These are phyloP conservation scores for Triadica sebifera DNA, from an alignment of 345 rosid species.

Conservation along the genomic window DNA sequence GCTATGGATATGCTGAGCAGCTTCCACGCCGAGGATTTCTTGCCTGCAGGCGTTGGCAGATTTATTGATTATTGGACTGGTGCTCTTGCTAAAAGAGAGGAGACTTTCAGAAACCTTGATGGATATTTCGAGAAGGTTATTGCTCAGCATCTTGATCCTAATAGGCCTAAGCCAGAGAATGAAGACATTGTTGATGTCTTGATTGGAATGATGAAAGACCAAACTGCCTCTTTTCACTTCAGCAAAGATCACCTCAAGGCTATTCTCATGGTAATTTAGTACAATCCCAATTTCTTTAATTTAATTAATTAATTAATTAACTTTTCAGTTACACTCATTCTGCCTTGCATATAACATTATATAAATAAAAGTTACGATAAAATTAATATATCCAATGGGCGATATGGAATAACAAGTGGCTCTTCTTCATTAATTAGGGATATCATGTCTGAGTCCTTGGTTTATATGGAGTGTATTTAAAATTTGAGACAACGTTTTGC, in stretches of 20 bases:
- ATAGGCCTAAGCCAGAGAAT: slow-evolving; percentile 10
- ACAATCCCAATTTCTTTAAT: too few species aligned
- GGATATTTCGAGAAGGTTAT: neutral
- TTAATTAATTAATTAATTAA: too few species aligned
- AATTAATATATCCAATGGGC: too few species aligned
- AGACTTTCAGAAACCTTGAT: slow-evolving; percentile 2
- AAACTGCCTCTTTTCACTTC: neutral
- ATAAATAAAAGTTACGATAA: too few species aligned
- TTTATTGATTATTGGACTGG: slow-evolving; percentile 6
- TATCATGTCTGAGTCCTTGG: too few species aligned
- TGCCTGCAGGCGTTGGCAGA: neutral
- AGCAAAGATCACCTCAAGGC: slow-evolving; percentile 11
- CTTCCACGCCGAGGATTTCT: too few species aligned
- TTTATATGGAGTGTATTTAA: too few species aligned
- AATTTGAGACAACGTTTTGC: too few species aligned
- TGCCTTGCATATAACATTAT: too few species aligned
- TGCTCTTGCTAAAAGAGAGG: neutral
- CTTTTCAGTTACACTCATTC: too few species aligned
- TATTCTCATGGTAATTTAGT: slow-evolving; percentile 1
- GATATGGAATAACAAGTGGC: too few species aligned
- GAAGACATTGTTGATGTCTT: slow-evolving; percentile 15
- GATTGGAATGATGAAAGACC: slow-evolving; percentile 2
- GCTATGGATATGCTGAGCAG: neutral
- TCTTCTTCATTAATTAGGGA: too few species aligned
- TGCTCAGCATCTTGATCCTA: slow-evolving; percentile 4